Conservation (phyloP, 2,329 filamentous ascomycete species). For the Fusarium paranaense region DNA sequence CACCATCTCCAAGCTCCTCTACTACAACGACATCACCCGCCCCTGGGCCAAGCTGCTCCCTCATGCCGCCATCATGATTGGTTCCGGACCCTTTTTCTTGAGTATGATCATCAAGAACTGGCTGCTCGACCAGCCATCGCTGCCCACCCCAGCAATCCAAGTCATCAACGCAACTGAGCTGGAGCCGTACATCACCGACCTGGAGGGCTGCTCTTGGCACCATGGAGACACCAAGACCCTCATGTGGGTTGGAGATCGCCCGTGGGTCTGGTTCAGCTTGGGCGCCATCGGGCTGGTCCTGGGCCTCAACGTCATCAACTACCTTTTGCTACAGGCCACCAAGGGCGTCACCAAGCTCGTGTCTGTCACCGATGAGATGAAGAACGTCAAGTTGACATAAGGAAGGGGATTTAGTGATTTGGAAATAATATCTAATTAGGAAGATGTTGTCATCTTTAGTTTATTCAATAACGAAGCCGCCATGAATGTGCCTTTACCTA, state of each 20-base stretch:
- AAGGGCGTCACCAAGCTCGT: slow-evolving; percentile 20
- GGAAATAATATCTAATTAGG: not conserved
- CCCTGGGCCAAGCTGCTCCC: slow-evolving; percentile 72
- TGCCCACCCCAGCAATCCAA: slow-evolving; percentile 43
- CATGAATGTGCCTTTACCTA: not conserved
- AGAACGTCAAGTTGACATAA: slow-evolving; percentile 39
- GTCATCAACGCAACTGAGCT: slow-evolving; percentile 45
- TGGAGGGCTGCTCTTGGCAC: slow-evolving; percentile 59
- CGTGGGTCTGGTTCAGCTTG: slow-evolving; percentile 49
- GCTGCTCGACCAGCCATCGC: slow-evolving; percentile 60
- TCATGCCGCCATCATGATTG: slow-evolving; percentile 85
- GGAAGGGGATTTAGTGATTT: not conserved
- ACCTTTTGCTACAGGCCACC: slow-evolving; percentile 24
- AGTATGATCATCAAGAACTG: slow-evolving; percentile 83
- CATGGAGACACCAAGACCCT: slow-evolving; percentile 58
- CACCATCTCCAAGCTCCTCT: slow-evolving; percentile 74
- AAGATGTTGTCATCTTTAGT: not conserved
- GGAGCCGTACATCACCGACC: slow-evolving; percentile 51
- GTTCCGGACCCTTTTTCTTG: slow-evolving; percentile 80
- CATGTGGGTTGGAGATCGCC: slow-evolving; percentile 59
- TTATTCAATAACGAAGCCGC: not conserved
- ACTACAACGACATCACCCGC: slow-evolving; percentile 67
- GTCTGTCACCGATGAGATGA: slow-evolving; percentile 20
- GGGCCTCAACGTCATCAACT: slow-evolving; percentile 34
- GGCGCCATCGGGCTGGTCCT: slow-evolving; percentile 39